Conservation (phyloP, 2,329 filamentous ascomycete genomes). For the Exophiala xenobiotica region DNA sequence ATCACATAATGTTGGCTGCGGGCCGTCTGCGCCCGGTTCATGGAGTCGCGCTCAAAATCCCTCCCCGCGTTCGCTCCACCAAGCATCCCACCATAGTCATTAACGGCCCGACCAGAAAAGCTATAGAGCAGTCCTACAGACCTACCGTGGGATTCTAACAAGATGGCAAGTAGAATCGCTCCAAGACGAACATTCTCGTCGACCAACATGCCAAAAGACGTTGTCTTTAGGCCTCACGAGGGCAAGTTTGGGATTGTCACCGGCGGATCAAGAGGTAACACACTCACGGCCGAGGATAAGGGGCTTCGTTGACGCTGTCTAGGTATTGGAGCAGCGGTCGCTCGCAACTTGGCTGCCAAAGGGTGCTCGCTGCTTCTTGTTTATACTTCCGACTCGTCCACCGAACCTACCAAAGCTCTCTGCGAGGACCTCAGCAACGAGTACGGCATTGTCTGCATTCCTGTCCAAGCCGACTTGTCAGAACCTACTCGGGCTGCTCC, state of each 20-base stretch:
- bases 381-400: slow-evolving; percentile 66
- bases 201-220: slow-evolving; percentile 21
- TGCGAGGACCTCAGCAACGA: slow-evolving; percentile 55
- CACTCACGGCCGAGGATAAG: too few species aligned
- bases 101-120: too few species aligned
- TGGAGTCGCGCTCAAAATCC: background rate
- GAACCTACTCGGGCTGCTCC: slow-evolving; percentile 58
- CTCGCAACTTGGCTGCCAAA: slow-evolving; percentile 70
- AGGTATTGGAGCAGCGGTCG: slow-evolving; percentile 74
- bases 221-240: slow-evolving; percentile 51
- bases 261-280: slow-evolving; percentile 70
- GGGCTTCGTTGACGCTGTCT: slow-evolving; percentile 8
- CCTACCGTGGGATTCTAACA: background rate
- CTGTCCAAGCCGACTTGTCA: slow-evolving; percentile 69
- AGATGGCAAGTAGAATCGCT: slow-evolving; percentile 1
- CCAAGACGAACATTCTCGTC: slow-evolving; percentile 21
- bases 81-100: slow-evolving; percentile 4
- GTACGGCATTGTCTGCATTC: slow-evolving; percentile 60
- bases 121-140: too few species aligned
- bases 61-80: slow-evolving; percentile 19
- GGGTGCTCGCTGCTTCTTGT: slow-evolving; percentile 68
- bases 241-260: slow-evolving; percentile 79
- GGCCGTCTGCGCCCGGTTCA: slow-evolving; percentile 8
- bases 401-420: slow-evolving; percentile 52
- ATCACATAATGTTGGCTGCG: slow-evolving; percentile 4